Base-by-base conservation (phyloP, 371 early-diverging fungal species). In the Fennellomyces sp. region DNA sequence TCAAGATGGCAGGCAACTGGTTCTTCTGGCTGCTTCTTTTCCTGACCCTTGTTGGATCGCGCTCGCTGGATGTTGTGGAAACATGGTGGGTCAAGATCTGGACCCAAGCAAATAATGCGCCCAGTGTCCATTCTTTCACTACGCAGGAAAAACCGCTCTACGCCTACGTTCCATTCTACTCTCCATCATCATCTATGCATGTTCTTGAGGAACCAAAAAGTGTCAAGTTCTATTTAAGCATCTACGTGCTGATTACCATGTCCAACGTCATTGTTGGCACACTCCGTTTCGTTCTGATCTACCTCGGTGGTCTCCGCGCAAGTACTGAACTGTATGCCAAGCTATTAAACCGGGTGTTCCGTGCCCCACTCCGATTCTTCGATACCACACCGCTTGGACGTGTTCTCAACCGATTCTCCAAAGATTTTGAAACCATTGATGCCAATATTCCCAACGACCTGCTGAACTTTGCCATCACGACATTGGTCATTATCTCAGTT, bases 351-450 rank as follows among this genome's bases (percentile, higher is more conserved):
- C 66, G 83, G 2, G 76, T 91, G 10, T 63, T 91, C 50, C 79
- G 78, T 8, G 89, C 91, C 1, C 84, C 81, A 26, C 75, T 94
- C 28, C 79, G 89, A 17, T 95, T 94, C 76, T 94, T 93, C 65
- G 96, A 96, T 48, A 86, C 79, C 19, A 97, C 95, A 12, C 97
- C 97, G 6, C 68, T 95, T 12, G 96, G 95, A 7, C 86, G 95
- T 15, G 89, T 95, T 42, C 65, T 94, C 68, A 93, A 92, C 68
- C 80, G 95, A n/a, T 94, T 95, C 38, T 63, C 71, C 47, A 65
- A 69, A 27, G 83, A 83, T 42, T 77, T 83, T 30, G 79, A 80
- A 31, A 77, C 83, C 0, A 70, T 83, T 41, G 83, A 83, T 27
- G 73, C 80, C 3, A 66, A 64, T 13, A 66, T 83, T 47, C 79